These are phyloP conservation scores for Podila epicladia DNA, from an alignment of 192 early-diverging fungal genomes.

Conservation along the genomic window DNA sequence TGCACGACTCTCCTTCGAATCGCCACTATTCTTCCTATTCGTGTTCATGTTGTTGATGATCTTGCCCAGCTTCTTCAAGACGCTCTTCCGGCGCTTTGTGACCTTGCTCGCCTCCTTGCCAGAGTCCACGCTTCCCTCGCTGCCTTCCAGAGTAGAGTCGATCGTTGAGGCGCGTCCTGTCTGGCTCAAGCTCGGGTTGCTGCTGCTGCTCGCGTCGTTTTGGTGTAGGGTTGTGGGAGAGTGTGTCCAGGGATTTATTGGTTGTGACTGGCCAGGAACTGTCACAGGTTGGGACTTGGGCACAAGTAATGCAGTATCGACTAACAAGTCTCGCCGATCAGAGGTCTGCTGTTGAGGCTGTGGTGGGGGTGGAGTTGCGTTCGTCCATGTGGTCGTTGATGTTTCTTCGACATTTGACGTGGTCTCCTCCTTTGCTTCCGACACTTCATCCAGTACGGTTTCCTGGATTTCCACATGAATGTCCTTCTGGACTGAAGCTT, in stretches of 20 bases:
- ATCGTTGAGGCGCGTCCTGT: constrained; percentile 21
- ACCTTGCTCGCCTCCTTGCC: constrained; percentile 16
- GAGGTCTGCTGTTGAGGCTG: not conserved
- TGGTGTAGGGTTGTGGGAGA: constrained; percentile 30
- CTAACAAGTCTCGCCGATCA: not conserved
- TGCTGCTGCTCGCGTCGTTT: constrained; percentile 13
- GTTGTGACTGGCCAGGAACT: not conserved
- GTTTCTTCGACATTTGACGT: not conserved
- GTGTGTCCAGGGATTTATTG: constrained; percentile 6
- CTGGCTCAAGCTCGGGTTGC: constrained; percentile 3
- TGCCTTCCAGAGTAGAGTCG: constrained; percentile 12
- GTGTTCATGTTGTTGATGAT: constrained; percentile 37
- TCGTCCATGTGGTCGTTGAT: constrained; percentile 3
- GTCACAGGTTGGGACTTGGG: not conserved
- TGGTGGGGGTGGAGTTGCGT: not conserved
- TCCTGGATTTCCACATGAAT: too few species aligned
- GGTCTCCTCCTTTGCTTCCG: too few species aligned
- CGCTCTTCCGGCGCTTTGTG: constrained; percentile 26
- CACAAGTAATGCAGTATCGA: not conserved
- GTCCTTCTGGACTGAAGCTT: too few species aligned
- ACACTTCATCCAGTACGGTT: too few species aligned
- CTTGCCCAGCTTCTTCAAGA: constrained; percentile 49
- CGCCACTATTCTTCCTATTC: constrained; percentile 9
- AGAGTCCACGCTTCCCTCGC: constrained; percentile 29
- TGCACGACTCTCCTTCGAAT: not conserved